A percentile compares a stretch with the other conserved stretches of the same genome.
Conservation (phyloP, 257 asterid genomes). For the Salvia hispanica region DNA sequence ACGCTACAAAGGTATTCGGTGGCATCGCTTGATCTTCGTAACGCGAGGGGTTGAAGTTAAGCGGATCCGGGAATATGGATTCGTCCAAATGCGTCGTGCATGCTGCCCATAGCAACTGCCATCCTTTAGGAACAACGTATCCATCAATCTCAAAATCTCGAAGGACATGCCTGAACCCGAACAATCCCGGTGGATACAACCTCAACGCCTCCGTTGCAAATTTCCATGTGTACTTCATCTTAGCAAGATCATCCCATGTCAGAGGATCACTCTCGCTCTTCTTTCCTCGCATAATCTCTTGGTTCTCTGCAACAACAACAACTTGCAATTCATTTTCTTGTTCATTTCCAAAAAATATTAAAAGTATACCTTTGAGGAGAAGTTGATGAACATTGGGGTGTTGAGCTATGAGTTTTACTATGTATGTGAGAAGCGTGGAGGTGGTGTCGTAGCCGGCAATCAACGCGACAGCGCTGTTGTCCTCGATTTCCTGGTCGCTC, state of each 20-base stretch:
- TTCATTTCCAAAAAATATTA: too few species aligned
- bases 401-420: conserved; percentile 20
- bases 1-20: conserved; percentile 24
- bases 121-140: conserved; percentile 28
- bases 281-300: conserved; percentile 24
- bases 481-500: conserved; percentile 16
- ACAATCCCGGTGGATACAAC: conserved; percentile 25
- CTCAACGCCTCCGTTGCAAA: conserved; percentile 26
- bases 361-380: neutral
- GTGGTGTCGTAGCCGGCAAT: conserved; percentile 30
- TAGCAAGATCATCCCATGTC: conserved; percentile 28
- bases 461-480: conserved; percentile 11
- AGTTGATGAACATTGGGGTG: conserved; percentile 20
- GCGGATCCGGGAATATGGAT: conserved; percentile 28
- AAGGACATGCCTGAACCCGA: conserved; percentile 18
- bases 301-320: conserved; percentile 17
- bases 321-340: too few species aligned
- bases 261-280: neutral
- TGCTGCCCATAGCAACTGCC: conserved; percentile 30
- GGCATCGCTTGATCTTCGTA: neutral
- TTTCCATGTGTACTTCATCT: conserved; percentile 33
- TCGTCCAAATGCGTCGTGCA: conserved; percentile 29
- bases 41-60: conserved; percentile 18
- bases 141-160: conserved; percentile 25
- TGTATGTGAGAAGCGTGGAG: conserved; percentile 12